Evolutionary conservation across 371 early-diverging fungal species (phyloP), one percentile per base, ranked within the genome.

Genomic region (Dinochytrium kinnereticum): DNA sequence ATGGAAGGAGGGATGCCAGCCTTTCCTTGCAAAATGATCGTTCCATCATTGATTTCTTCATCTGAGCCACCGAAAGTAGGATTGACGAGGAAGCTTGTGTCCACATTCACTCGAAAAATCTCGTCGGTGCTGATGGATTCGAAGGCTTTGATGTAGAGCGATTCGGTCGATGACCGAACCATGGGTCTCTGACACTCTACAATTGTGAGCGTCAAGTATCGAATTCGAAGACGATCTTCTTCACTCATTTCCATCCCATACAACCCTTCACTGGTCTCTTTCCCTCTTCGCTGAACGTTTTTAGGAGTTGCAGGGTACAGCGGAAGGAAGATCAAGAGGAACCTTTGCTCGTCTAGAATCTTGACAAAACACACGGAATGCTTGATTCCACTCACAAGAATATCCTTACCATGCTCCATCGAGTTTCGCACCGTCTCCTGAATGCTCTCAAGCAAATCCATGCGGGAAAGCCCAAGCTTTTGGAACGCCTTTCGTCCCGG

Each of bases 301-400:
- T 28, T 66, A 10, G 38, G 44, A 2, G 66, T 66, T 2, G 66
- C 38, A 3, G 66, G 66, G 30, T 66, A 66, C 7, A 66, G 87
- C 36, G 93, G 92, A 0, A 89, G 68, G 36, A 90, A 79, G 3
- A 89, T 78, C 21, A 91, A 78, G 1, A 91, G 72, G 69, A 91
- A 90, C 15, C 86, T 81, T 26, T 85, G 82, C 1, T 87, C 75
- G 51, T 88, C 85, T 70, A 86, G 82, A 7, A 84, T 84, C 75
- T 91, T 92, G 72, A 93, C 86, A 81, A 90, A 92, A 66, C 92
- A 92, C 26, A 86, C 82, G 51, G 87, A 82, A 40, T 90, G 80
- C 31, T 76, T 57, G n/a, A 87, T 15, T 10, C 44, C 26, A 30
- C 68, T 40, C 5, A 69, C 34, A 34, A 79, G 55, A 49, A 80